A percentile compares a stretch with the other conserved stretches of the same genome.
Conservation (phyloP, 257 asterid species). For the Scutellaria barbata region DNA sequence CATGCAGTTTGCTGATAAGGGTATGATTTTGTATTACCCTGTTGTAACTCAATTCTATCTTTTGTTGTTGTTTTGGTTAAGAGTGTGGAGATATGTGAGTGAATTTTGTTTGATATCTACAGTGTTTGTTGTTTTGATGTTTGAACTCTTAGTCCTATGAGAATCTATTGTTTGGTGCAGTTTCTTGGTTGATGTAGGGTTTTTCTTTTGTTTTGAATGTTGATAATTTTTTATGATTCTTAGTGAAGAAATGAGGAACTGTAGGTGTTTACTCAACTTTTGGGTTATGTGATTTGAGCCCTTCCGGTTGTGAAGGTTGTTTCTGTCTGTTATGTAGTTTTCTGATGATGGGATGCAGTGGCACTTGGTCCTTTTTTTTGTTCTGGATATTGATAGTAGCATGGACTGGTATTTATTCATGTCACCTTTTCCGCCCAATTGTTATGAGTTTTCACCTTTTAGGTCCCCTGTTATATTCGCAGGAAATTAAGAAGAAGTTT, state of each 20-base stretch:
- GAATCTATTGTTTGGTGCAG: conserved; percentile 2
- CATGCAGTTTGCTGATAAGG: conserved; percentile 86
- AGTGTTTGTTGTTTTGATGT: background rate
- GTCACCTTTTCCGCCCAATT: background rate
- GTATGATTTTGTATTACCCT: conserved; percentile 32
- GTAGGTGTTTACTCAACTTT: background rate
- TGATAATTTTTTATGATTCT: background rate
- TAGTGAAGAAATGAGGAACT: conserved; percentile 13
- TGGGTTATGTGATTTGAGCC: conserved; percentile 2
- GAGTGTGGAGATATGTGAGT: conserved; percentile 4
- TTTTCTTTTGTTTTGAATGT: background rate
- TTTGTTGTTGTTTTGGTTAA: background rate
- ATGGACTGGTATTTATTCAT: conserved; percentile 3
- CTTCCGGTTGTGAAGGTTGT: conserved; percentile 15
- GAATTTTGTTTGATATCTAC: background rate
- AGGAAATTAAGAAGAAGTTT: background rate
- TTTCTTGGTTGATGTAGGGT: conserved; percentile 3
- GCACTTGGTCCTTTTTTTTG: conserved; percentile 1
- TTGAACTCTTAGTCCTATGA: background rate
- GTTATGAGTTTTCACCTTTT: background rate
- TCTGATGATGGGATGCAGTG: conserved; percentile 14
- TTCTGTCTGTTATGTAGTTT: conserved; percentile 10
- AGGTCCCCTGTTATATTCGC: background rate
- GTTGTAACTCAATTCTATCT: background rate
- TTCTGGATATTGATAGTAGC: background rate